These are phyloP conservation scores for Plantago ovata DNA, from an alignment of 257 asterid species.

Conservation along the genomic window DNA sequence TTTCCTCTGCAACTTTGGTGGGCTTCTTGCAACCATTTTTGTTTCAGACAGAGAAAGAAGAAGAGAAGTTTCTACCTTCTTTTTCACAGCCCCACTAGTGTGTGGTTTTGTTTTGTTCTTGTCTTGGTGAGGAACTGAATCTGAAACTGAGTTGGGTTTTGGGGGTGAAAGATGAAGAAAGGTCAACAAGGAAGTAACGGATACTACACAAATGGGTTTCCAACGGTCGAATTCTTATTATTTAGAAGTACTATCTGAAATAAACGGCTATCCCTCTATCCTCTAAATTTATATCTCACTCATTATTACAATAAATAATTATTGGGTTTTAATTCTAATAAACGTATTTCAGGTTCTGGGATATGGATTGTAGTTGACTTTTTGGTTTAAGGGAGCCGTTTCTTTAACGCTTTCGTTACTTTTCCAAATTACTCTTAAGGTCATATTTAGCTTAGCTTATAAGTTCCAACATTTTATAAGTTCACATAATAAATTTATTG, in stretches of 20 bases:
- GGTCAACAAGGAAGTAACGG: background rate
- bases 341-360: slow-evolving; percentile 6
- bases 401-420: background rate
- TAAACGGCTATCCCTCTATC: background rate
- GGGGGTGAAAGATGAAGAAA: background rate
- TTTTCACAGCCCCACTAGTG: background rate
- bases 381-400: background rate
- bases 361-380: background rate
- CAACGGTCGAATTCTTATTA: slow-evolving; percentile 11
- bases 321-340: too few relatives aligned
- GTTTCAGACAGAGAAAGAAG: background rate
- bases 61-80: background rate
- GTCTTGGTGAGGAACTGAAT: background rate
- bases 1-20: slow-evolving; percentile 52
- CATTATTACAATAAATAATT: background rate
- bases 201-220: background rate
- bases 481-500: too few relatives aligned
- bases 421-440: background rate
- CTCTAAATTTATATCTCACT: background rate
- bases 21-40: slow-evolving; percentile 87
- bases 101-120: background rate
- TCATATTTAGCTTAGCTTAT: too few relatives aligned
- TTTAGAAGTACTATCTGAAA: too few relatives aligned
- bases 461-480: too few relatives aligned
- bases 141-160: slow-evolving; percentile 1